phyloP scores from a whole-genome alignment of 106 monocot genomes.

The Xerophyta viscosa region DNA sequence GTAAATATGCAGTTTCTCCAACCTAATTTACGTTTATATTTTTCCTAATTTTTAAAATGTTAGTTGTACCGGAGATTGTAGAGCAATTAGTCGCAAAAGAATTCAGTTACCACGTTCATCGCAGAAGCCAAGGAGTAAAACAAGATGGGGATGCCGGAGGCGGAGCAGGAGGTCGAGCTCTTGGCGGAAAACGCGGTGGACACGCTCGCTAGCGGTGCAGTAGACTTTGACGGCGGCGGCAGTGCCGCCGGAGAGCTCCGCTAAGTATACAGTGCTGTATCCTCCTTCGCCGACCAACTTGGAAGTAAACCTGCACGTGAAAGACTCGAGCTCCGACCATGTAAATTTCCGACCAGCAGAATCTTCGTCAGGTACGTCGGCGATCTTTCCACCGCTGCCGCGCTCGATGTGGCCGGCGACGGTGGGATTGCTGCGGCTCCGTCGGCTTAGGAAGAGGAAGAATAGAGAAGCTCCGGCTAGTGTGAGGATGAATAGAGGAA shows the following conservation, averaged over 20 bases:
- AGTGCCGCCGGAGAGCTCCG: slow-evolving; percentile 6
- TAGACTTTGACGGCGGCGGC: slow-evolving; percentile 57
- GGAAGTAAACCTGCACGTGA: slow-evolving; percentile 34
- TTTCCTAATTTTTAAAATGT: too few relatives aligned
- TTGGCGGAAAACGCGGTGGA: slow-evolving; percentile 45
- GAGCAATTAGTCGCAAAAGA: too few relatives aligned
- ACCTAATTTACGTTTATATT: too few relatives aligned
- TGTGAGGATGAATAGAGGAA: slow-evolving; percentile 5
- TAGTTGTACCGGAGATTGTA: too few relatives aligned
- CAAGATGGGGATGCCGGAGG: slow-evolving; percentile 45
- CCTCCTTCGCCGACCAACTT: slow-evolving; percentile 44
- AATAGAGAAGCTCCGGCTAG: too few relatives aligned
- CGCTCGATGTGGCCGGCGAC: slow-evolving; percentile 1
- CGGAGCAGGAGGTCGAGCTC: slow-evolving; percentile 62
- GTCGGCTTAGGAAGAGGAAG: background rate
- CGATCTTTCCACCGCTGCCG: slow-evolving; percentile 12
- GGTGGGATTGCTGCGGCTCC: background rate
- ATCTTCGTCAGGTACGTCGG: background rate
- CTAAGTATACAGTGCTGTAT: slow-evolving; percentile 44
- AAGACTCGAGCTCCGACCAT: slow-evolving; percentile 44
- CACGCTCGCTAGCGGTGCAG: slow-evolving; percentile 36
- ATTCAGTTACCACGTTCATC: slow-evolving; percentile 47
- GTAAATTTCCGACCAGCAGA: slow-evolving; percentile 19
- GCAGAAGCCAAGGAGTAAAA: slow-evolving; percentile 63
- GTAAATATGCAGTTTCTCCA: too few relatives aligned